These are phyloP conservation scores for Hanseniaspora mollemarum DNA, from an alignment of 805 yeast genomes.

Conservation along the genomic window DNA sequence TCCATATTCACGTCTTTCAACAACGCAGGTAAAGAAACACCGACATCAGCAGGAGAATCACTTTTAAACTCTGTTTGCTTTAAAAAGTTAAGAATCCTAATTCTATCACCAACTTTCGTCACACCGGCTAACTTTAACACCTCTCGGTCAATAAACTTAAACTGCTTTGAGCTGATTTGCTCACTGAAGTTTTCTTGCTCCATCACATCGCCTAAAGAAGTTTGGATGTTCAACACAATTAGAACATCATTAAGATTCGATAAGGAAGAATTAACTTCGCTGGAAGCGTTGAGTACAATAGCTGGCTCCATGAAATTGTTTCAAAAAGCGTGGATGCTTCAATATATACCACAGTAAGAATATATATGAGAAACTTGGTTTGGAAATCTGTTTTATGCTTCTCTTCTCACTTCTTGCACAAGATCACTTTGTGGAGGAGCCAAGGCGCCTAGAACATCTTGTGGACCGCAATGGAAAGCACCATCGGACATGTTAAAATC, in stretches of 20 bases:
- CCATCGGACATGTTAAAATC: too few relatives aligned
- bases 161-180: slow-evolving; percentile 17
- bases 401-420: too few relatives aligned
- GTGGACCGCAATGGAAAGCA: too few relatives aligned
- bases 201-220: neutral
- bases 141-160: slow-evolving; percentile 39
- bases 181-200: neutral
- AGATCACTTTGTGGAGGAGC: too few relatives aligned
- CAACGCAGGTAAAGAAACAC: slow-evolving; percentile 19
- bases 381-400: too few relatives aligned
- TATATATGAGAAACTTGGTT: too few relatives aligned
- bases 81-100: slow-evolving; percentile 43
- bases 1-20: slow-evolving; percentile 19
- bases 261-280: neutral
- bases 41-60: slow-evolving; percentile 21
- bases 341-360: too few relatives aligned
- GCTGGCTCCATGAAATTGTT: too few relatives aligned
- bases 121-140: slow-evolving; percentile 66
- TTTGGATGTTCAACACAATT: too few relatives aligned
- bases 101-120: slow-evolving; percentile 69
- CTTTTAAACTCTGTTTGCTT: slow-evolving; percentile 16
- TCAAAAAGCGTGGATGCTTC: too few relatives aligned
- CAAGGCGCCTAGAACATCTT: too few relatives aligned
- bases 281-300: neutral
- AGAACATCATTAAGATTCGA: neutral